Evolutionary conservation across 2,329 filamentous ascomycete genomes (phyloP).

Genomic region (Colletotrichum filicis): DNA sequence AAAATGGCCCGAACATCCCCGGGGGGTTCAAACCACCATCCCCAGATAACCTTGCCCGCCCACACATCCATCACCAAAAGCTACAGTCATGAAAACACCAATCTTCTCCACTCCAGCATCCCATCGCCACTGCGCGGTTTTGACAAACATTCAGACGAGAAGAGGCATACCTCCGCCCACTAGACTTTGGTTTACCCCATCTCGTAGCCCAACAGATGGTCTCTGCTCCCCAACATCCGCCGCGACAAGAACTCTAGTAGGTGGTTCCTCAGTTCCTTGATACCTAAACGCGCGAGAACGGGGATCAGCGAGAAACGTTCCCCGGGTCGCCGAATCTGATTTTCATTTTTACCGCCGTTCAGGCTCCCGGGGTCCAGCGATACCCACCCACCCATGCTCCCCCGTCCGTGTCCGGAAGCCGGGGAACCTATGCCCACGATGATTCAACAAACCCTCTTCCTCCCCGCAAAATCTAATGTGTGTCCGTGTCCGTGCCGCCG

Average conservation of each 20-base stretch:
- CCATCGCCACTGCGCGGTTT: conserved; percentile 1
- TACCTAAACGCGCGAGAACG: background rate
- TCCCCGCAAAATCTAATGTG: conserved; percentile 7
- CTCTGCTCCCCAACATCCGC: background rate
- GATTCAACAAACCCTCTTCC: background rate
- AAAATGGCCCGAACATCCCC: background rate
- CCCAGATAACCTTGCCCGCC: too few species aligned
- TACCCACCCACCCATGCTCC: too few species aligned
- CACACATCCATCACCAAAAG: background rate
- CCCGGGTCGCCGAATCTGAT: too few species aligned
- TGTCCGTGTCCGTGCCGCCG: background rate
- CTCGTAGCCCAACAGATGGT: background rate
- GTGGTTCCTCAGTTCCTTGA: too few species aligned
- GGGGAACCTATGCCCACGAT: background rate
- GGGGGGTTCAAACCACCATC: background rate
- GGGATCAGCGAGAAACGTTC: background rate
- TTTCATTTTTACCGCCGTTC: background rate
- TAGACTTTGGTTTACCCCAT: background rate
- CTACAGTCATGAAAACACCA: background rate
- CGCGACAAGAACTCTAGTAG: background rate
- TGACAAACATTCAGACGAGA: background rate
- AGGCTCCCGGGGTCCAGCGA: background rate
- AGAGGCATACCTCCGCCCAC: background rate
- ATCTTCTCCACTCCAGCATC: background rate
- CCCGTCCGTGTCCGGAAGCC: background rate